phyloP scores from a whole-genome alignment of 495 filamentous ascomycete species.

The Rostrohypoxylon terebratum region DNA sequence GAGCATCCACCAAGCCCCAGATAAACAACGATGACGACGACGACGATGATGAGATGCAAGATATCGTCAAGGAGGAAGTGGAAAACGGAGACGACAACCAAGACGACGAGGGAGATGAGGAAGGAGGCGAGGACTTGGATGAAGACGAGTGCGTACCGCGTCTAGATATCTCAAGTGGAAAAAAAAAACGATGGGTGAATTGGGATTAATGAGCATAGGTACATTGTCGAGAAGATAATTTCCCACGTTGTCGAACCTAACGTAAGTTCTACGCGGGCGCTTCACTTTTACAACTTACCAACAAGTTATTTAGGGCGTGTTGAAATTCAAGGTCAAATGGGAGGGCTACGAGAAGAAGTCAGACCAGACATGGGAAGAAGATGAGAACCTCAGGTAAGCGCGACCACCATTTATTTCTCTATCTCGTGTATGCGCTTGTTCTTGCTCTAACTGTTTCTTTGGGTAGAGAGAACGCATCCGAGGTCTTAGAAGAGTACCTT shows the following conservation, averaged over 20 bases:
- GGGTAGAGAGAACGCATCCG: slow-evolving; percentile 57
- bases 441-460: slow-evolving; percentile 6
- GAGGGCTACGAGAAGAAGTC: slow-evolving; percentile 69
- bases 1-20: not conserved
- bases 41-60: slow-evolving; percentile 31
- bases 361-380: slow-evolving; percentile 71
- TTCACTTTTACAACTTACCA: slow-evolving; percentile 9
- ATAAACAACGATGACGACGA: slow-evolving; percentile 20
- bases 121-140: slow-evolving; percentile 54
- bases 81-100: slow-evolving; percentile 48
- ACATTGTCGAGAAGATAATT: slow-evolving; percentile 68
- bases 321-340: slow-evolving; percentile 70
- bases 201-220: slow-evolving; percentile 51
- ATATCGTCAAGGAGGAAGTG: slow-evolving; percentile 26
- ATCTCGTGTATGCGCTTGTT: slow-evolving; percentile 12
- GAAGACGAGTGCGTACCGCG: slow-evolving; percentile 56
- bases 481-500: slow-evolving; percentile 61
- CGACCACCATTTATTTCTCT: not conserved
- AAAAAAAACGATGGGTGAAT: not conserved
- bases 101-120: slow-evolving; percentile 48
- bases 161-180: slow-evolving; percentile 5
- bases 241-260: slow-evolving; percentile 63
- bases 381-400: slow-evolving; percentile 66
- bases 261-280: slow-evolving; percentile 48
- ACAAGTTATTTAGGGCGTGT: slow-evolving; percentile 48